Percentiles rank a stretch among this genome's conserved stretches.
Conservation (phyloP, 2,329 filamentous ascomycete genomes). For the Cladophialophora immunda region DNA sequence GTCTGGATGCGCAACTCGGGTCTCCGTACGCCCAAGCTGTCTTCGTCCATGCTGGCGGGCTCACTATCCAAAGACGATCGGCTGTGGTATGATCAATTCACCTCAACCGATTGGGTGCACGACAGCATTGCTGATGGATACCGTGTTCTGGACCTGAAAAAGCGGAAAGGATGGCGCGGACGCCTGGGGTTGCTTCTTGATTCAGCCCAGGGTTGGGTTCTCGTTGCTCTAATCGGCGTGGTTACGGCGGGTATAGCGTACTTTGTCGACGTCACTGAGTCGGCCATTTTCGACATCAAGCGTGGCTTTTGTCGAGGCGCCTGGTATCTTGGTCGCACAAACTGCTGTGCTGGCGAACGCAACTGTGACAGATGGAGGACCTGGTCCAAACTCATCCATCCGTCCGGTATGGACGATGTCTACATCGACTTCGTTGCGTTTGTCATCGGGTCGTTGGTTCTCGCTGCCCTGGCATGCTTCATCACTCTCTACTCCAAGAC, state of each 20-base stretch:
- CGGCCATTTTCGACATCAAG: conserved; percentile 87
- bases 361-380: conserved; percentile 68
- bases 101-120: conserved; percentile 97
- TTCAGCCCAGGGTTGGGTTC: conserved; percentile 89
- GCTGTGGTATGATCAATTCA: conserved; percentile 99
- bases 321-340: conserved; percentile 78
- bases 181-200: conserved; percentile 80
- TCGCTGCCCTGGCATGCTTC: conserved; percentile 77
- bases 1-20: conserved; percentile 35
- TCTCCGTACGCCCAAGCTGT: conserved; percentile 39
- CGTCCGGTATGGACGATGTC: conserved; percentile 56
- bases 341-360: conserved; percentile 66
- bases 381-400: conserved; percentile 71
- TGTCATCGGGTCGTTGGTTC: conserved; percentile 72
- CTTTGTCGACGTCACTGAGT: conserved; percentile 85
- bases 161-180: conserved; percentile 84
- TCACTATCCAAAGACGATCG: conserved; percentile 80
- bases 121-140: conserved; percentile 95
- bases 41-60: conserved; percentile 55
- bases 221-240: conserved; percentile 88
- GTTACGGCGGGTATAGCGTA: conserved; percentile 88
- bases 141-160: conserved; percentile 82
- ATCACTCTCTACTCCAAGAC: conserved; percentile 92
- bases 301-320: conserved; percentile 79
- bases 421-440: conserved; percentile 83